A percentile compares a stretch with the other conserved stretches of the same genome.
Conservation (phyloP, 192 early-diverging fungal genomes). For the Backusella sp. region DNA sequence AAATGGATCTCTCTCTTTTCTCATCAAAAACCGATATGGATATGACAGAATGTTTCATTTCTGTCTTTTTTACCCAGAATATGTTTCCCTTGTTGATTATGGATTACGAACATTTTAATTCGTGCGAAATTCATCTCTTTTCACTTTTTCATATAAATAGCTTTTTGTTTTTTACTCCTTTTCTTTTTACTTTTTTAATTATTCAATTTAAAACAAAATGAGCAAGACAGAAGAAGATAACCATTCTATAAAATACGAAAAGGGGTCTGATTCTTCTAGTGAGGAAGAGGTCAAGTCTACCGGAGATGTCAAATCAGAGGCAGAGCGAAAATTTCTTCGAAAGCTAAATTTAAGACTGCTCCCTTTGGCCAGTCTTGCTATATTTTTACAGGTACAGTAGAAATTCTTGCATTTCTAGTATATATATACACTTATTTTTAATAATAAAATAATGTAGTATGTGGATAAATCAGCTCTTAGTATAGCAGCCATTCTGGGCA, state of each 20-base stretch:
- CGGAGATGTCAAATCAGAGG: slow-evolving; percentile 4
- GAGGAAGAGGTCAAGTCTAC: not conserved
- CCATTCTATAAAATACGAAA: not conserved
- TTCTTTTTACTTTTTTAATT: not conserved
- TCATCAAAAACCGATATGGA: not conserved
- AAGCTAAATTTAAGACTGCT: slow-evolving; percentile 14
- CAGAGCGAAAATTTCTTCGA: slow-evolving; percentile 13
- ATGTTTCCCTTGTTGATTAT: not conserved
- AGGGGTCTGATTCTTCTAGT: not conserved
- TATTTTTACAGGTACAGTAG: slow-evolving; percentile 18
- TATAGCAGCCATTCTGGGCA: slow-evolving; percentile 16
- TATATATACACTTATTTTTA: not conserved
- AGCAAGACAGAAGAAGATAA: not conserved
- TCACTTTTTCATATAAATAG: not conserved
- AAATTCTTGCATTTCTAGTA: not conserved
- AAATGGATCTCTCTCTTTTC: not conserved
- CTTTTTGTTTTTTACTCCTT: not conserved
- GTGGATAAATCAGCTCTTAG: slow-evolving; percentile 17
- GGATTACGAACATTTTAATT: not conserved
- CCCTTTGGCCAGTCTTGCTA: slow-evolving; percentile 13
- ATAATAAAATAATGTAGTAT: not conserved
- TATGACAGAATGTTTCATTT: not conserved
- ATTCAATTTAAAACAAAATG: not conserved
- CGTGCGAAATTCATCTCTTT: not conserved
- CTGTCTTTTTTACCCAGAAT: not conserved